Percentiles rank a stretch among this genome's conserved stretches.
Evolutionary conservation across 2,329 filamentous ascomycete genomes (phyloP).

Genomic region (Nectriaceae sp.): DNA sequence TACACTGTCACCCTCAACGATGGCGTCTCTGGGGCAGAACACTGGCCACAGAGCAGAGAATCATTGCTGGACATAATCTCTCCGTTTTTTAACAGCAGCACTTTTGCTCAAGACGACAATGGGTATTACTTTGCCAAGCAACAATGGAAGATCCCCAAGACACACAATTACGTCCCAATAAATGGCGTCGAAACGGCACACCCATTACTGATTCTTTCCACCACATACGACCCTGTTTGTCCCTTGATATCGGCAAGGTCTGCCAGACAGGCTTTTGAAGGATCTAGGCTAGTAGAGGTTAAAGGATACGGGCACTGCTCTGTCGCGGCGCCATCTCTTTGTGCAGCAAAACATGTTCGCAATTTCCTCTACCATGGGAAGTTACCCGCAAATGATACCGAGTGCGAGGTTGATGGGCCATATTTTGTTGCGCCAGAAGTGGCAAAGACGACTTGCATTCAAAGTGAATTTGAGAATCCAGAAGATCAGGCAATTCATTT

Average conservation of each 20-base stretch:
- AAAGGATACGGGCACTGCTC: slow-evolving; percentile 47
- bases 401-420: slow-evolving; percentile 40
- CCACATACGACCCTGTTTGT: slow-evolving; percentile 51
- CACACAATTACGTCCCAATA: slow-evolving; percentile 28
- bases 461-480: slow-evolving; percentile 7
- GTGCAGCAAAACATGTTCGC: slow-evolving; percentile 37
- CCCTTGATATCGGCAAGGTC: slow-evolving; percentile 40
- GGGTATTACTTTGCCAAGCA: slow-evolving; percentile 34
- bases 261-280: slow-evolving; percentile 37
- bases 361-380: slow-evolving; percentile 40
- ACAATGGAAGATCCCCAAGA: slow-evolving; percentile 31
- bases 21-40: slow-evolving; percentile 17
- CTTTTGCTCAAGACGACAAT: slow-evolving; percentile 31
- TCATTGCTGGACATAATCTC: slow-evolving; percentile 36
- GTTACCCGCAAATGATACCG: slow-evolving; percentile 36
- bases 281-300: slow-evolving; percentile 41
- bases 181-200: slow-evolving; percentile 35
- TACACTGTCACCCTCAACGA: slow-evolving; percentile 32
- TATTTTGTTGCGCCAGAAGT: slow-evolving; percentile 38
- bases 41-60: slow-evolving; percentile 36
- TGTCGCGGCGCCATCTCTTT: slow-evolving; percentile 38
- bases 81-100: slow-evolving; percentile 34
- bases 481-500: slow-evolving; percentile 20
- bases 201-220: slow-evolving; percentile 35
- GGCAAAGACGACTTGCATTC: not conserved